Conservation (phyloP, 2,329 filamentous ascomycete genomes). For the Metarhizium album region DNA sequence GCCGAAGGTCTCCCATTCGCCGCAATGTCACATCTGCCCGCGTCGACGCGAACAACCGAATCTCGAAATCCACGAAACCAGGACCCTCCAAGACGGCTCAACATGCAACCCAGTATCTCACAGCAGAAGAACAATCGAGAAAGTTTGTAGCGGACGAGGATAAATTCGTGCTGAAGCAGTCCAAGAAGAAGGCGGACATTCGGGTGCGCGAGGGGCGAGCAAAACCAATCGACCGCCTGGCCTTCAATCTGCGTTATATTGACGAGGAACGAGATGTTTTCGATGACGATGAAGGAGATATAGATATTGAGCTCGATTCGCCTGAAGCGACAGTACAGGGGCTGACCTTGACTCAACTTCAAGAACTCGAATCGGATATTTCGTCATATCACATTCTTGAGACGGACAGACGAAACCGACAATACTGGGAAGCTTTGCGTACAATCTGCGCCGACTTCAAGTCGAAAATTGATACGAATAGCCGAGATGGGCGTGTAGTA, state of each 20-base stretch:
- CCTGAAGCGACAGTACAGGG: conserved; percentile 73
- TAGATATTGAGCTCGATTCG: conserved; percentile 63
- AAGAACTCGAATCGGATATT: conserved; percentile 74
- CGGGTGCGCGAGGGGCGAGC: conserved; percentile 84
- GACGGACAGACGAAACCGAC: conserved; percentile 62
- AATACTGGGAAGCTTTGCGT: conserved; percentile 89
- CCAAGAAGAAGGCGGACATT: conserved; percentile 96
- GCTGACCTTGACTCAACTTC: conserved; percentile 55
- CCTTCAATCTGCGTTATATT: conserved; percentile 80
- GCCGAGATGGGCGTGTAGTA: conserved; percentile 61
- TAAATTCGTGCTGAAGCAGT: conserved; percentile 88
- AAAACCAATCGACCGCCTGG: conserved; percentile 86
- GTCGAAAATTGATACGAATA: conserved; percentile 51
- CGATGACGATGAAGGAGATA: conserved; percentile 70
- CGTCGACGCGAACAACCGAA: conserved; percentile 42
- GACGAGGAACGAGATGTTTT: conserved; percentile 77
- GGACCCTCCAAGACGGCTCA: conserved; percentile 17
- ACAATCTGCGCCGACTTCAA: conserved; percentile 69
- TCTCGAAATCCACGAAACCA: conserved; percentile 39
- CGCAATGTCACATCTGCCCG: conserved; percentile 45
- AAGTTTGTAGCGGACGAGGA: conserved; percentile 92
- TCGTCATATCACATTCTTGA: conserved; percentile 71
- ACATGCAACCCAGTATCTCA: conserved; percentile 38
- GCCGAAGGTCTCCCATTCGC: conserved; percentile 29
- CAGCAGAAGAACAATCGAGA: conserved; percentile 66